Conservation (phyloP, 225 moss, liverwort and hornwort species). For the Sphagnum contortum region DNA sequence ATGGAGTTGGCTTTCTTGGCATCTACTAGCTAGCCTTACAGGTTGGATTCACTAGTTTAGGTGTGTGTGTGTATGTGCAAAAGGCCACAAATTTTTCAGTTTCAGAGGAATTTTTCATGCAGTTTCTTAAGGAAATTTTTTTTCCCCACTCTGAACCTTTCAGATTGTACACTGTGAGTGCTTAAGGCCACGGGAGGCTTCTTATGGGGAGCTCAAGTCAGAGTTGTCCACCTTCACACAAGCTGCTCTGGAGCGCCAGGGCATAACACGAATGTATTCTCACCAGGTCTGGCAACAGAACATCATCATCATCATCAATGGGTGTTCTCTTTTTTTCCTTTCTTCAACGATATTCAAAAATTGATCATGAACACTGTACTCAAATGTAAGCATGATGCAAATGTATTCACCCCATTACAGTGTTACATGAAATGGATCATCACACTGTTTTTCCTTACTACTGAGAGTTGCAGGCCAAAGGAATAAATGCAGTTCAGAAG, state of each 20-base stretch:
- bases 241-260: constrained; percentile 44
- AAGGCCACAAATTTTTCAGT: too few species aligned
- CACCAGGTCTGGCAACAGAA: constrained; percentile 56
- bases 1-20: too few species aligned
- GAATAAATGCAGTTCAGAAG: constrained; percentile 63
- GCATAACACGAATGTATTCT: constrained; percentile 49
- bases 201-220: constrained; percentile 41
- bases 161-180: constrained; percentile 80
- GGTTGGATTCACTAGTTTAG: too few species aligned
- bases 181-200: constrained; percentile 49
- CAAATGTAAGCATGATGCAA: background rate
- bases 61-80: too few species aligned
- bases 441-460: too few species aligned
- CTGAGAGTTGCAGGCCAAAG: constrained; percentile 42
- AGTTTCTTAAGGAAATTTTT: too few species aligned
- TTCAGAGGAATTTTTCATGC: too few species aligned
- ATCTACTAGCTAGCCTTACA: too few species aligned
- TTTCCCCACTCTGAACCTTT: constrained; percentile 3
- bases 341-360: background rate
- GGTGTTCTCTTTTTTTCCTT: background rate
- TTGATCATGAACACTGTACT: too few species aligned
- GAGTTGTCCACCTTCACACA: constrained; percentile 37
- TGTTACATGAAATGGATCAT: too few species aligned
- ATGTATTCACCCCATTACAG: background rate
- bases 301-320: too few species aligned